phyloP scores from a whole-genome alignment of 345 rosid species.

The Salix caprea region DNA sequence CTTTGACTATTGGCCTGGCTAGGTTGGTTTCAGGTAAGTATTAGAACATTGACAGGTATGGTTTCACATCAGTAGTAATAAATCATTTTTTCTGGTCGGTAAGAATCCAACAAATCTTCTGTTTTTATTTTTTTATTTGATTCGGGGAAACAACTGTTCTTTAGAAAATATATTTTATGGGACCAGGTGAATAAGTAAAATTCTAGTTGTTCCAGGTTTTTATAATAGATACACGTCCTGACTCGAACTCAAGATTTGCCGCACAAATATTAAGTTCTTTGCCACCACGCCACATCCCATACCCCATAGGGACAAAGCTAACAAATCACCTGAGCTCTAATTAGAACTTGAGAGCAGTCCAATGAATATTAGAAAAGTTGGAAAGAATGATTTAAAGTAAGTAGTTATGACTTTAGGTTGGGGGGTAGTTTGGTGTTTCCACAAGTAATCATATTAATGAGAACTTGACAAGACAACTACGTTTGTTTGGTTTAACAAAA shows the following conservation, averaged over 20 bases:
- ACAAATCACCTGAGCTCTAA: not conserved
- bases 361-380: constrained; percentile 2
- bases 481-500: constrained; percentile 20
- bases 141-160: rapidly evolving
- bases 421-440: constrained; percentile 5
- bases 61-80: constrained; percentile 2
- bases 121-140: too few relatives aligned
- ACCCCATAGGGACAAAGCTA: not conserved
- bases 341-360: constrained; percentile 20
- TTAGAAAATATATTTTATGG: rapidly evolving
- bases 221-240: rapidly evolving
- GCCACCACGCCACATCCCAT: rapidly evolving
- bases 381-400: constrained; percentile 16
- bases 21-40: not conserved
- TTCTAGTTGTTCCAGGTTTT: rapidly evolving
- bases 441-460: not conserved
- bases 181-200: rapidly evolving
- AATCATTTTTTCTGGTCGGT: not conserved
- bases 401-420: constrained; percentile 14
- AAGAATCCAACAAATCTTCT: not conserved
- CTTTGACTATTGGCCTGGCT: constrained; percentile 31
- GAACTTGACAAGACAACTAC: constrained; percentile 14
- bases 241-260: too few relatives aligned
- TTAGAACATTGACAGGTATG: not conserved
- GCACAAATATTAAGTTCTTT: too few relatives aligned